Evolutionary conservation across 2,329 filamentous ascomycete genomes (phyloP), one percentile per base, ranked within the genome.

Genomic region (Cercospora brassicicola): DNA sequence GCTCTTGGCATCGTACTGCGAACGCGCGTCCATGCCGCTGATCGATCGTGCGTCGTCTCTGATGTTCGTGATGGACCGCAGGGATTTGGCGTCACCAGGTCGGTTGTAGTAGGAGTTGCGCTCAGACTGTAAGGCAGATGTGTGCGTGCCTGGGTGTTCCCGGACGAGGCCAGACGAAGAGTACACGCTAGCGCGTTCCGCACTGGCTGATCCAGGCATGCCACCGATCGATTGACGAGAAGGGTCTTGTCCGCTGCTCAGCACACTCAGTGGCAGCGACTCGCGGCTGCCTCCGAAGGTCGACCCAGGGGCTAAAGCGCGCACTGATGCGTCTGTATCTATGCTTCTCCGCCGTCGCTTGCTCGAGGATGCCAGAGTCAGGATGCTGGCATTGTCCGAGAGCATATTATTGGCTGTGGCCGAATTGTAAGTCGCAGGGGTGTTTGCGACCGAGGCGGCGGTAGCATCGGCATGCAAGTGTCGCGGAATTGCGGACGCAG

Each of bases 321-420:
- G 90, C 45, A 95, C 91, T 0, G 91, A 94, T 4, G 92, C 92
- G 77, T 95, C 91, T 0, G 92, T 95, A 78, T 95, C 92, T 80
- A 94, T 89, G 31, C 91, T 94, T 68, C 91, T 87, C 59, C 92
- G 87, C 39, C 92, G 89, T 42, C 90, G 88, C 81, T 94, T 93
- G 71, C 90, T 92, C 0, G 91, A 94, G 3, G 91, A 94, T 2
- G 92, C 92, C 13, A 96, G 84, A 0, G 92, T 96, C 68, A 96
- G 81, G 73, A 96, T 94, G 28, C 91, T 94, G 23, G 92, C 92
- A 77, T 96, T 92, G 78, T 96, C 92, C 1, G 91, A 93, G 36
- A 94, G 83, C 5, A 94, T 85, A 74, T 92, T 92, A 79, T 94
- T 93, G 62, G 92, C 91, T 0, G 91, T 94, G 1, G 91, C 91